Percentiles rank a stretch among this genome's conserved stretches.
phyloP scores from a whole-genome alignment of 768 basidiomycete species.

The Piloderma croceum region DNA sequence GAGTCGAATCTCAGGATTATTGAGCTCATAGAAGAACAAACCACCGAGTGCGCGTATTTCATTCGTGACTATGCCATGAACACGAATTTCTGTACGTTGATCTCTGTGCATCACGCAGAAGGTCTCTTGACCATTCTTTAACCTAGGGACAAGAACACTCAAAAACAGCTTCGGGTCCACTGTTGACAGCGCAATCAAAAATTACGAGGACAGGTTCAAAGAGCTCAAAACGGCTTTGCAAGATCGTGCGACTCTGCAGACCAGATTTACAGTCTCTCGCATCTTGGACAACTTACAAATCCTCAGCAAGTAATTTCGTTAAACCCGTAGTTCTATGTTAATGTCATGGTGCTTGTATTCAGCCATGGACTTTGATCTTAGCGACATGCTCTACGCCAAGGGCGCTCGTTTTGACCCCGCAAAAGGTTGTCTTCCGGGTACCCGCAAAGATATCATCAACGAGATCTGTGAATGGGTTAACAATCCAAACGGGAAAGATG shows the following conservation, averaged over 20 bases:
- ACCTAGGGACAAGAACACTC: too few relatives aligned
- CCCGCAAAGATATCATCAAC: too few relatives aligned
- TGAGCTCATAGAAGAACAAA: slow-evolving; percentile 18
- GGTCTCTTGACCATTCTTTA: too few relatives aligned
- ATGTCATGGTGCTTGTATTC: too few relatives aligned
- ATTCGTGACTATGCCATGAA: slow-evolving; percentile 21
- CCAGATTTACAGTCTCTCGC: slow-evolving; percentile 11
- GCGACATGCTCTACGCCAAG: too few relatives aligned
- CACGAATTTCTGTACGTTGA: slow-evolving; percentile 14
- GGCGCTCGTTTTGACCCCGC: too few relatives aligned
- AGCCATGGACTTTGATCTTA: too few relatives aligned
- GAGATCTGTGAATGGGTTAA: too few relatives aligned
- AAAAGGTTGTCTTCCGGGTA: neutral
- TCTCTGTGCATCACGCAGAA: neutral
- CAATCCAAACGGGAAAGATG: too few relatives aligned
- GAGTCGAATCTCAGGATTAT: slow-evolving; percentile 17
- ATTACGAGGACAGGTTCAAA: slow-evolving; percentile 12
- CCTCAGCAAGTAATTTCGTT: slow-evolving; percentile 3
- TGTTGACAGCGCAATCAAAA: too few relatives aligned
- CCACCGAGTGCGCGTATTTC: slow-evolving; percentile 26
- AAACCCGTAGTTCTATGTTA: neutral
- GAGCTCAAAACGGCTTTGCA: slow-evolving; percentile 12
- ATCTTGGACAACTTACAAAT: slow-evolving; percentile 8
- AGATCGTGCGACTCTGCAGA: slow-evolving; percentile 7
- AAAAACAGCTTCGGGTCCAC: too few relatives aligned